Evolutionary conservation across 2,329 filamentous ascomycete species (phyloP).

Genomic region (Sclerotiophoma versabilis): DNA sequence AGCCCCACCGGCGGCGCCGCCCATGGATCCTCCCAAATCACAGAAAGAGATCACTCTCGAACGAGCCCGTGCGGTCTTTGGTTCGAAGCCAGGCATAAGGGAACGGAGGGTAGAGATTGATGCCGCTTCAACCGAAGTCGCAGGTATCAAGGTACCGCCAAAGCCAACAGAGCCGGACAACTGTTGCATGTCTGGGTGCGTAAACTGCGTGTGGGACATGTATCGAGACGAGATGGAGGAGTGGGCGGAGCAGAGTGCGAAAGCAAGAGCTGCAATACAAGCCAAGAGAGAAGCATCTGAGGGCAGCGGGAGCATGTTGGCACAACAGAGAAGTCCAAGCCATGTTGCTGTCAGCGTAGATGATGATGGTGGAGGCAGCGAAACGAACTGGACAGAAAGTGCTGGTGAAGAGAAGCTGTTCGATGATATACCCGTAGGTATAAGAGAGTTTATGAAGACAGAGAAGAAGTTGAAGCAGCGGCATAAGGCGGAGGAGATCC

Average conservation of each 20-base stretch:
- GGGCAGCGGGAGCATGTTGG: slow-evolving; percentile 46
- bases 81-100: slow-evolving; percentile 77
- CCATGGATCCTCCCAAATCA: slow-evolving; percentile 53
- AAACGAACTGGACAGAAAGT: slow-evolving; percentile 66
- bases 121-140: slow-evolving; percentile 69
- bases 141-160: slow-evolving; percentile 83
- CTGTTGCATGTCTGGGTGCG: slow-evolving; percentile 98
- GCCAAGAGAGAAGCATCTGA: slow-evolving; percentile 37
- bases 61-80: slow-evolving; percentile 77
- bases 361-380: slow-evolving; percentile 79
- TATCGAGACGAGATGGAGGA: slow-evolving; percentile 92
- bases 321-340: slow-evolving; percentile 51
- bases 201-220: slow-evolving; percentile 95
- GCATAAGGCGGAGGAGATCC: slow-evolving; percentile 65
- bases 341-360: slow-evolving; percentile 71
- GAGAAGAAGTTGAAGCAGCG: slow-evolving; percentile 88
- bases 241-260: slow-evolving; percentile 72
- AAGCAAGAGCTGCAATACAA: slow-evolving; percentile 66
- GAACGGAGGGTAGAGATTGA: slow-evolving; percentile 70
- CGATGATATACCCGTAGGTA: slow-evolving; percentile 84
- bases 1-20: slow-evolving; percentile 33
- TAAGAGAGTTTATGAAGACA: slow-evolving; percentile 95
- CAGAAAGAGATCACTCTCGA: slow-evolving; percentile 63
- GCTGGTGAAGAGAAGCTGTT: slow-evolving; percentile 71
- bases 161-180: slow-evolving; percentile 91